Conservation (phyloP, 2,329 filamentous ascomycete genomes). For the Pestalotiopsis sp. region DNA sequence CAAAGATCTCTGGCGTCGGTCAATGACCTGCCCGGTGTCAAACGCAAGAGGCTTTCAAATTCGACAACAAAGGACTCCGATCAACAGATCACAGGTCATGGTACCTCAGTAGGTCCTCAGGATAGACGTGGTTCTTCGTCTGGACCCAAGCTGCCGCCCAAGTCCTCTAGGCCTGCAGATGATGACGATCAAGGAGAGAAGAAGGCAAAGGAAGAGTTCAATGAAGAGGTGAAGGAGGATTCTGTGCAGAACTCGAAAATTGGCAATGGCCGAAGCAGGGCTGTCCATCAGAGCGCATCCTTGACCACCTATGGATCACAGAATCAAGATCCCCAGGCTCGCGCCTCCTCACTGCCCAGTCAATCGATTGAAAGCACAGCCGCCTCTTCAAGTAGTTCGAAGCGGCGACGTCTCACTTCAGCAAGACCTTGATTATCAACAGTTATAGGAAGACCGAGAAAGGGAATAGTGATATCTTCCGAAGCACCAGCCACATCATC, state of each 20-base stretch:
- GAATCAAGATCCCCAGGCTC: neutral
- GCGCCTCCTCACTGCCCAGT: neutral
- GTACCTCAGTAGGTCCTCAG: neutral
- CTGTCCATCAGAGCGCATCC: neutral
- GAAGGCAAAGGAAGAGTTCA: neutral
- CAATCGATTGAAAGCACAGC: neutral
- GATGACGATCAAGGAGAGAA: neutral
- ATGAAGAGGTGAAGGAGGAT: constrained; percentile 6
- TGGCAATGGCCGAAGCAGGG: neutral
- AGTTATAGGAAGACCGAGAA: neutral
- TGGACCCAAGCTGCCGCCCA: neutral
- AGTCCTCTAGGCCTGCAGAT: neutral
- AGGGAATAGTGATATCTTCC: neutral
- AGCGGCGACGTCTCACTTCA: neutral
- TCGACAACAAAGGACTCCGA: constrained; percentile 1
- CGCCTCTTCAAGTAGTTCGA: neutral
- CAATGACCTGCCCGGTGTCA: neutral
- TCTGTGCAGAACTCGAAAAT: constrained; percentile 3
- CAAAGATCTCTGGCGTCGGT: neutral
- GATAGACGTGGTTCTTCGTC: neutral
- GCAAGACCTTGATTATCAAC: neutral
- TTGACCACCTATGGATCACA: neutral
- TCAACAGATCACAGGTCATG: no score
- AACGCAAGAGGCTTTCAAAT: constrained; percentile 14
- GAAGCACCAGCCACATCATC: neutral